Conservation (phyloP, 2,329 filamentous ascomycete genomes). For the Trichophyton verrucosum region DNA sequence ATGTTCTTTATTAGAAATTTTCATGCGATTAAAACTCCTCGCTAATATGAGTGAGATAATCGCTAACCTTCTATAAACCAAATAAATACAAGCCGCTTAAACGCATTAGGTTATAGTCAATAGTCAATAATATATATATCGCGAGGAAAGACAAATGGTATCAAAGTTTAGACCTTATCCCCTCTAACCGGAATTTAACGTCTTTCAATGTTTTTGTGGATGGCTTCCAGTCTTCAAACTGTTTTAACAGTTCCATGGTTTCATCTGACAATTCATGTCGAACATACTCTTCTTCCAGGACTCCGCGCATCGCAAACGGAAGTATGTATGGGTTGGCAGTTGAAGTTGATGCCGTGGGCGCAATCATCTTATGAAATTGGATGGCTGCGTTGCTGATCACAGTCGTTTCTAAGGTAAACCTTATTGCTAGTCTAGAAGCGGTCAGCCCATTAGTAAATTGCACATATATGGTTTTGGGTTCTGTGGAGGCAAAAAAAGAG, state of each 20-base stretch:
- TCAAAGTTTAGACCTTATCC: slow-evolving; percentile 69
- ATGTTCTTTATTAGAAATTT: neutral
- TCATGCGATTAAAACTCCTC: neutral
- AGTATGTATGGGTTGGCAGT: slow-evolving; percentile 72
- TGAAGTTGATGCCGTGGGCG: slow-evolving; percentile 13
- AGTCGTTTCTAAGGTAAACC: slow-evolving; percentile 62
- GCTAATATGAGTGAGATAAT: neutral
- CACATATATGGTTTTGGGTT: neutral
- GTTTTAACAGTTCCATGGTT: slow-evolving; percentile 62
- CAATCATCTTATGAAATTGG: slow-evolving; percentile 39
- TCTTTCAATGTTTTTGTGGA: slow-evolving; percentile 83
- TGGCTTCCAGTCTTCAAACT: slow-evolving; percentile 93
- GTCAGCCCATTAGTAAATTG: neutral
- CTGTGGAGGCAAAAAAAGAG: neutral
- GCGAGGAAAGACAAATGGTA: neutral
- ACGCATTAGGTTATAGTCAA: neutral
- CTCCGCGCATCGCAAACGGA: slow-evolving; percentile 88
- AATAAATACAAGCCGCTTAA: neutral
- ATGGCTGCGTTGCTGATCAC: slow-evolving; percentile 38
- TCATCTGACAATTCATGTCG: slow-evolving; percentile 67
- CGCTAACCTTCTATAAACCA: neutral
- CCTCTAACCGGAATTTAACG: slow-evolving; percentile 88
- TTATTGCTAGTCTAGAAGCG: slow-evolving; percentile 48
- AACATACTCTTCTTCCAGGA: slow-evolving; percentile 85
- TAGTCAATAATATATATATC: neutral